Base-by-base conservation (phyloP, 805 yeast species). In the Torulaspora maleeae region DNA sequence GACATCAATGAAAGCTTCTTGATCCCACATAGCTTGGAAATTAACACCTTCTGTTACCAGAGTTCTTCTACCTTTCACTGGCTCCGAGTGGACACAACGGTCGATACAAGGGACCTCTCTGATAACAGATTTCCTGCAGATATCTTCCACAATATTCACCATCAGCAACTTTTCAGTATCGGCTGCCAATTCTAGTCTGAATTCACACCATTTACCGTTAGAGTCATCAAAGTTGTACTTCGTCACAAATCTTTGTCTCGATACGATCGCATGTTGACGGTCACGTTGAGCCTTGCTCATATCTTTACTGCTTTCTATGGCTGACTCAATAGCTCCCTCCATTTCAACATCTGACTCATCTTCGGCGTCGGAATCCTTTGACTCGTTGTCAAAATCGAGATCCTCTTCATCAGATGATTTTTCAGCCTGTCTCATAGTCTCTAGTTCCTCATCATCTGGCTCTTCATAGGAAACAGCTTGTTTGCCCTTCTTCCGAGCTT, bases 1-100 rank as follows among this genome's bases (percentile, higher is more conserved):
- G 52, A 91, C 95, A 59, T 90, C 85, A 55, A 93, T 78, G 68
- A 93, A 89, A 52, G 86, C 89, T 54, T 88, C 91, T 69, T 91
- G 96, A 44, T 88, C 95, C 98, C 99, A 93, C 95, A 93, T 88
- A 41, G 96, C 95, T 62, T 76, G 76, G 80, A 93, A 93, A 72
- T 93, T 93, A 41, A 93, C 99, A 70, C 99, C 99, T 70, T 95
- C 99, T 17, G 99, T 91, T 47, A 93, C 85, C 57, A 95, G 75
- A 33, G 77, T 75, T 56, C 96, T 82, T 57, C 78, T 79, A 38
- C 85, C 87, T 56, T 76, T 76, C 58, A 79, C 85, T 27, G 83
- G 77, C 39, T 70, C 71, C 41, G 96, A 95, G 54, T 83, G 87
- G 52, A 91, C 72, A 76, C 98, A 90, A 68, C 99, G 83, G 24